These are phyloP conservation scores for Talinum fruticosum DNA, from an alignment of 148 eudicot species.

Conservation along the genomic window DNA sequence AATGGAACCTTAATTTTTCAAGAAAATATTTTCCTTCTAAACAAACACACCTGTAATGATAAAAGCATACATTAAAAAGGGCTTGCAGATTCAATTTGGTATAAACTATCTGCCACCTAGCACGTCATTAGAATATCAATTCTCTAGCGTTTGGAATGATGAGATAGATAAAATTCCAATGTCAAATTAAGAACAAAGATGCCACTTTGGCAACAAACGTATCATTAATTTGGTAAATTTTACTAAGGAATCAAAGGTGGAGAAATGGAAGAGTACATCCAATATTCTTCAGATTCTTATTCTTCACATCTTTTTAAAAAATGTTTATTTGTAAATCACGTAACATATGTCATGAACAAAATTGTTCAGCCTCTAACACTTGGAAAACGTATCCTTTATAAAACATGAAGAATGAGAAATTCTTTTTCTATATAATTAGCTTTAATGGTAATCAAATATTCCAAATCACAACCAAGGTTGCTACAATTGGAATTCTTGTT, in stretches of 20 bases:
- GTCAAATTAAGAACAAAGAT: not conserved
- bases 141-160: too few relatives aligned
- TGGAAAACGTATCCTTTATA: not conserved
- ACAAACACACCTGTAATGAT: too few relatives aligned
- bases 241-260: not conserved
- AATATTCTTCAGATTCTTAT: not conserved
- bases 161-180: not conserved
- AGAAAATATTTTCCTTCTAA: too few relatives aligned
- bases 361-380: not conserved
- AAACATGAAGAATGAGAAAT: too few relatives aligned
- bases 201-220: not conserved
- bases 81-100: too few relatives aligned
- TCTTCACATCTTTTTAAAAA: not conserved
- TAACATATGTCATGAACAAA: not conserved
- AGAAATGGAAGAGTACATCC: not conserved
- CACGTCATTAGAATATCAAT: too few relatives aligned
- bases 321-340: not conserved
- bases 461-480: not conserved
- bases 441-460: not conserved
- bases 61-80: too few relatives aligned
- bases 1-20: too few relatives aligned
- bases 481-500: too few relatives aligned
- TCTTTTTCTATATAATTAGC: too few relatives aligned
- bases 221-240: too few relatives aligned
- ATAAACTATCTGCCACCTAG: too few relatives aligned